Evolutionary conservation across 2,329 filamentous ascomycete species (phyloP), one percentile per base, ranked within the genome.

Genomic region (Coniochaeta sp.): DNA sequence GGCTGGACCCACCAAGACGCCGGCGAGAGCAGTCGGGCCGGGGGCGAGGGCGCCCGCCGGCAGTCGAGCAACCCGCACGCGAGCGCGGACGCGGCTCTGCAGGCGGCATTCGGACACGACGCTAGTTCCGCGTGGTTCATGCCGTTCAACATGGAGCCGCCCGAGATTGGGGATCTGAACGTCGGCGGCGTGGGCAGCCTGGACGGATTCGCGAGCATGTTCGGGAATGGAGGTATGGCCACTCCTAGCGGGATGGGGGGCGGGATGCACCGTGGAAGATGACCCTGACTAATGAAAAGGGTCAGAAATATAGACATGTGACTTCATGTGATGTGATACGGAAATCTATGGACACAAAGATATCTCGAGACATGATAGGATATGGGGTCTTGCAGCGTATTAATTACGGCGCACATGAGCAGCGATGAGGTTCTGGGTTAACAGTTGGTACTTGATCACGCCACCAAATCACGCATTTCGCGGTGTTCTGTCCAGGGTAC

Each of bases 111-210:
- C 54, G 68, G 66, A 4, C 74, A 74, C 38, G 82, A 85, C 62
- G 75, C 80, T 2, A 81, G 77, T 57, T 88, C 87, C 58, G 90
- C 89, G 5, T 98, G 93, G 90, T 96, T 96, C 72, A 87, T 96
- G 78, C 91, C 93, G 1, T 96, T 96, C 74, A 96, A 96, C 70
- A 86, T 96, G 74, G 90, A 95, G 61, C 90, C 91, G 22, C 86
- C 89, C 0, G 83, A 86, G 60, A 73, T 84, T 47, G 75, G 76
- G 7, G 81, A 83, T 40, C 64, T 79, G 58, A 72, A 71, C 22
- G 67, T 77, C 30, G 73, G 72, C 2, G 68, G 72, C 8, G 68
- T 81, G 63, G 70, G 71, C 26, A 74, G 74, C 38, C 72, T 80
- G 28, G 82, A 84, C 62, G 73, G 73, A 10, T 84, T 83, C 64